Base-by-base conservation (phyloP, 2,329 filamentous ascomycete species). In the Gyromitra esculenta region DNA sequence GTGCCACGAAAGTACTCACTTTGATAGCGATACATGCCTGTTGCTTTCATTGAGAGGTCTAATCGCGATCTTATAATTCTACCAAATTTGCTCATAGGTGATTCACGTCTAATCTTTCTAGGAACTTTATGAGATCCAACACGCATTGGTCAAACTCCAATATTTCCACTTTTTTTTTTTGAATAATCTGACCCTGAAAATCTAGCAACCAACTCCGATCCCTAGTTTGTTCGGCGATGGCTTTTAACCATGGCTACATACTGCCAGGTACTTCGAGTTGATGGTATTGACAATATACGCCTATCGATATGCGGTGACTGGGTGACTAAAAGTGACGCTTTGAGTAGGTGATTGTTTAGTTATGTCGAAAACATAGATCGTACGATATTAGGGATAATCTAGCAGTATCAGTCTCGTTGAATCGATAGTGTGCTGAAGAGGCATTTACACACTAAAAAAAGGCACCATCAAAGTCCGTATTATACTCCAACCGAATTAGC, bases 1-100 rank as follows among this genome's bases (percentile, higher is more conserved):
- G 66, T 69, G 45, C 57, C 21, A 50, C 41, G 8, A 48, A 31
- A 37, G 31, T 37, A 18, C 41, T 37, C 21, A 25, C 25, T 31
- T 50, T 21, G 62, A 52, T 37, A 39, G 13, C 37, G 39, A 48
- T 50, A 54, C 13, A 69, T 69, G 21, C 15, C 52, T 13, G 43
- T 50, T 11, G 9, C 7, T 35, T 45, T 18, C 15, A 5, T 18
- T 15, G 15, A 54, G n/a, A 43, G 54, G 31, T 18, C 43, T 45
- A 45, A 45, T 15, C 43, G 11, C 43, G 1, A 45, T 41, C 13
- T 18, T 45, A 39, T 35, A 43, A 39, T 48, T 59, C 50, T 60
- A 37, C 66, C 11, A 57, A 11, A n/a, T 13, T 37, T 11, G 25
- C 15, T 48, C 43, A 9, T 13, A 39, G 39, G 25, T 31, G 25